Percentiles rank a stretch among this genome's conserved stretches.
Evolutionary conservation across 2,329 filamentous ascomycete genomes (phyloP).

Genomic region (Pestalotiopsis sp.): DNA sequence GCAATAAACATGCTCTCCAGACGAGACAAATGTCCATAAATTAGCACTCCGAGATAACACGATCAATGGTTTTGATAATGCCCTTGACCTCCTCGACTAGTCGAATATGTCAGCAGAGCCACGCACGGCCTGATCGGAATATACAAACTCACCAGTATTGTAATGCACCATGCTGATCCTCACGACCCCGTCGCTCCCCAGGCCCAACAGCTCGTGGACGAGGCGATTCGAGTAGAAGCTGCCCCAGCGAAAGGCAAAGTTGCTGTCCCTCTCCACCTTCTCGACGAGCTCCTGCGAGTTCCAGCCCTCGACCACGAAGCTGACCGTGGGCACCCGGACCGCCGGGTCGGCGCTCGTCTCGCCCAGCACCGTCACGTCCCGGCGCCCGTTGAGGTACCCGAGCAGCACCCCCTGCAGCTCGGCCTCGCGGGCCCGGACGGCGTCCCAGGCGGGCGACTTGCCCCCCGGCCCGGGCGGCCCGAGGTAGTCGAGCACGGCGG

Average conservation of each 20-base stretch:
- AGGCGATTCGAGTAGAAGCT: conserved; percentile 70
- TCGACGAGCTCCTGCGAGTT: conserved; percentile 62
- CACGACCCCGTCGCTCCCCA: conserved; percentile 65
- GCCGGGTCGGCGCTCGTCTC: conserved; percentile 48
- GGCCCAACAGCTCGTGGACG: conserved; percentile 58
- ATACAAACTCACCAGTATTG: conserved; percentile 47
- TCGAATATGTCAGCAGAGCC: not conserved
- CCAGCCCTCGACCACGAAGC: conserved; percentile 62
- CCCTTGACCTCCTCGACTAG: conserved; percentile 17
- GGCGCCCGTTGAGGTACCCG: conserved; percentile 55
- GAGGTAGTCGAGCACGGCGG: conserved; percentile 65
- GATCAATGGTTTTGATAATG: conserved; percentile 15
- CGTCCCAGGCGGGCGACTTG: conserved; percentile 44
- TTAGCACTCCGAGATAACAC: not conserved
- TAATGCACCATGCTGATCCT: conserved; percentile 76
- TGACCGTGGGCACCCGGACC: conserved; percentile 66
- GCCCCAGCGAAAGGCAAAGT: conserved; percentile 68
- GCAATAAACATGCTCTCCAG: no score
- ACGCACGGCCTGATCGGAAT: no score
- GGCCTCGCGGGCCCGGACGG: conserved; percentile 61
- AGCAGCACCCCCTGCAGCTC: conserved; percentile 61
- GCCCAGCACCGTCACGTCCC: conserved; percentile 62
- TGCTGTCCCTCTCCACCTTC: conserved; percentile 58
- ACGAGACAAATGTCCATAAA: no score
- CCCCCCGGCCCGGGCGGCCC: no score